Percentiles rank a stretch among this genome's conserved stretches.
Evolutionary conservation across 495 filamentous ascomycete species (phyloP).

Genomic region (Neurospora sp.): DNA sequence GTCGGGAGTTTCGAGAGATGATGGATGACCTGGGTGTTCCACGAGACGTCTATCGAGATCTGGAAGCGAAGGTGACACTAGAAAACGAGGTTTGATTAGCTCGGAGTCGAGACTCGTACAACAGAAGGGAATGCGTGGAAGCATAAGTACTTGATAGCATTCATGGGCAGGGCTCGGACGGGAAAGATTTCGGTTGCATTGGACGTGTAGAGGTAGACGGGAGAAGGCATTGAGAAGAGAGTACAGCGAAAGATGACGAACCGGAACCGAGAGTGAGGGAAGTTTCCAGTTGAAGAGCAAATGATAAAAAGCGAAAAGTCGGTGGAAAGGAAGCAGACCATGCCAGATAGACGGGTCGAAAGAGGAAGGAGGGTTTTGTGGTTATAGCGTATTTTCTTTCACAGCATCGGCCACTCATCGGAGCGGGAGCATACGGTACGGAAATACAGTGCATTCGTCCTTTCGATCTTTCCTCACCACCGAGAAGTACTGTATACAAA

Average conservation of each 20-base stretch:
- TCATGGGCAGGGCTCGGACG: not conserved
- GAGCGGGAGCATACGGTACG: not conserved
- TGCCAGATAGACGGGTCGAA: not conserved
- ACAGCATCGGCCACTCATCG: not conserved
- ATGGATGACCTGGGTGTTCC: conserved; percentile 16
- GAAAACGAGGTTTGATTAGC: conserved; percentile 1
- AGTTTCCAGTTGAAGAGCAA: not conserved
- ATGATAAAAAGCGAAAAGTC: not conserved
- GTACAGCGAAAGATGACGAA: not conserved
- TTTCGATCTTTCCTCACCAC: not conserved
- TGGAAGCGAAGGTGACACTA: conserved; percentile 15
- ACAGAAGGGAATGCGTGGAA: not conserved
- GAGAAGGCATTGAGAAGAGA: not conserved
- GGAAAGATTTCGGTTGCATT: not conserved
- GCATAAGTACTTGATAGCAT: not conserved
- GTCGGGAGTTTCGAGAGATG: conserved; percentile 14
- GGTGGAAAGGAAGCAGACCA: not conserved
- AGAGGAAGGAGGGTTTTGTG: not conserved
- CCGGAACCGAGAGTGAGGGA: not conserved
- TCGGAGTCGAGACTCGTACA: not conserved
- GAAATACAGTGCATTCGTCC: not conserved
- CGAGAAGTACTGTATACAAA: not conserved
- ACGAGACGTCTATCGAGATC: conserved; percentile 4
- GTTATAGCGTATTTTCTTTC: not conserved
- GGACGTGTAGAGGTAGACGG: not conserved